Evolutionary conservation across 257 asterid species (phyloP), one percentile per base, ranked within the genome.

Genomic region (Nicotiana obtusifolia): DNA sequence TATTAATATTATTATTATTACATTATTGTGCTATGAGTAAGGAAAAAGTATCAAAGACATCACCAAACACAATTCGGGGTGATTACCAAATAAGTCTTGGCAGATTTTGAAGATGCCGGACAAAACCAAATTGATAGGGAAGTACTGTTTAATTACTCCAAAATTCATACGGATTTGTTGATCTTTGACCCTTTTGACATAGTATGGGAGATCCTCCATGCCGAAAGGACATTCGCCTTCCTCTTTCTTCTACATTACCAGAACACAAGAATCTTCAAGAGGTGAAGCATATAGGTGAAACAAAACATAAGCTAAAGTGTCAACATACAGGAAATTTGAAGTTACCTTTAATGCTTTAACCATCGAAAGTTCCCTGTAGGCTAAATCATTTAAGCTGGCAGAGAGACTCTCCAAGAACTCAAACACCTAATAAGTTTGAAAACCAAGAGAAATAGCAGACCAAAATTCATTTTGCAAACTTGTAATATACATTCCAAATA

Each of bases 81-180:
- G 62, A 14, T 89, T 92, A 95, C 99, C 99, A 84, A 95, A 93
- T 64, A 95, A 90, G 85, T 95, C 98, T 89, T 95, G 97, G 89
- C 89, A 92, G 68, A 94, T 93, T 89, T 95, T 95, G 89, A 95
- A 91, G 84, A 94, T 92, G 82, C 98, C 99, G n/a, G 99, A 88
- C 81, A 94, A 81, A 76, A 94, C 99, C 89, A 95, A 86, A 86
- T 81, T 86, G 87, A 86, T 69, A 16, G 98, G 99, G 80, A 95
- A 94, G 82, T 92, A 92, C 90, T 92, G 95, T 86, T 89, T 91
- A 89, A 95, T 85, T 83, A 85, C 90, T 86, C 93, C 97, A 81
- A 94, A 92, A 88, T 94, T 97, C 84, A 93, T 85, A 91, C 86
- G 88, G 82, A 89, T 81, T 80, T 87, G 95, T 76, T 88, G 88